A percentile compares a stretch with the other conserved stretches of the same genome.
These are phyloP conservation scores for Aspergillus fructus DNA, from an alignment of 2,329 filamentous ascomycete genomes.

Conservation along the genomic window DNA sequence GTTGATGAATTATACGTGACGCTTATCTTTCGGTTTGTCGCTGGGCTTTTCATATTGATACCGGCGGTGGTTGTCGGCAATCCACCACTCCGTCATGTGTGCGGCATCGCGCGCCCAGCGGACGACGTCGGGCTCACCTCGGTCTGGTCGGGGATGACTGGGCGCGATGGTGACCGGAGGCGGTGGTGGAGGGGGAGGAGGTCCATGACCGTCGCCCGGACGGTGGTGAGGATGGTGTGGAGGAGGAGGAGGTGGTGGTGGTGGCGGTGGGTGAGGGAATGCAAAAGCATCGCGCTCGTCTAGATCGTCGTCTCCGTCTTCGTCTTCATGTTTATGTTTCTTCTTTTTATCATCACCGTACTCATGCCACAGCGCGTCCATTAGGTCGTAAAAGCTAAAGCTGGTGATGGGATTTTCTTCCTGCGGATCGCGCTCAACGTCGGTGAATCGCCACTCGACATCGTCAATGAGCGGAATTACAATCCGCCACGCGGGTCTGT, in stretches of 20 bases:
- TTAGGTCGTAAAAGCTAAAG: constrained; percentile 25
- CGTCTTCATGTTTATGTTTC: background rate
- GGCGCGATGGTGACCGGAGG: constrained; percentile 7
- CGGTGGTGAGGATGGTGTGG: background rate
- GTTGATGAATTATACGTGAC: background rate
- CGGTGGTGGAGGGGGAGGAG: background rate
- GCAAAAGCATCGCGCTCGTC: background rate
- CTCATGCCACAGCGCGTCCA: constrained; percentile 15
- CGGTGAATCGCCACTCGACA: constrained; percentile 34
- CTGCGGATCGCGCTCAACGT: constrained; percentile 26
- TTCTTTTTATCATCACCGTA: constrained; percentile 14
- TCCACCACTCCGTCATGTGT: constrained; percentile 31
- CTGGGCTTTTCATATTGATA: constrained; percentile 18
- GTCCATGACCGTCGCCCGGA: background rate
- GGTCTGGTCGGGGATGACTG: background rate
- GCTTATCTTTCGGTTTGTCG: background rate
- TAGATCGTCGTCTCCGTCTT: background rate
- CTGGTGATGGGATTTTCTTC: constrained; percentile 24
- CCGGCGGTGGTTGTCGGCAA: constrained; percentile 30
- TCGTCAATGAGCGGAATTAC: constrained; percentile 33
- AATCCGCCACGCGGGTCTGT: constrained; percentile 26
- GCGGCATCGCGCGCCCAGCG: constrained; percentile 27
- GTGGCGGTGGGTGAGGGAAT: background rate
- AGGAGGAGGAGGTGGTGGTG: background rate
- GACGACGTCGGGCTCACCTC: constrained; percentile 20